These are phyloP conservation scores for Leccinum obscurum DNA, from an alignment of 768 basidiomycete genomes.

Conservation along the genomic window DNA sequence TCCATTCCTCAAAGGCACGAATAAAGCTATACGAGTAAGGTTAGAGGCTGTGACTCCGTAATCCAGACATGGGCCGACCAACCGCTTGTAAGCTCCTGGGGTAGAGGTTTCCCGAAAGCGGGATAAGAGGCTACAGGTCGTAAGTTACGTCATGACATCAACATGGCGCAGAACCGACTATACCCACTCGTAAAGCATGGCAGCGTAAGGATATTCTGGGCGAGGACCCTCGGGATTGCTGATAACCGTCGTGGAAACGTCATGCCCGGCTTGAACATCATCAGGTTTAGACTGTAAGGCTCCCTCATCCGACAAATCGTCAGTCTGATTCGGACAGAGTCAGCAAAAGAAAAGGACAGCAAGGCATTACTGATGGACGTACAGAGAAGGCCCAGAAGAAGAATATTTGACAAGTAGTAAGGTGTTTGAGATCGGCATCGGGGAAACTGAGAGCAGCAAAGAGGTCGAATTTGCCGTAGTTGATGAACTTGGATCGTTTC, in stretches of 20 bases:
- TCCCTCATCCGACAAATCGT: conserved; percentile 39
- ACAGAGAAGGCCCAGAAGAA: conserved; percentile 43
- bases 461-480: conserved; percentile 40
- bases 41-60: conserved; percentile 2
- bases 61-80: neutral
- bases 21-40: conserved; percentile 27
- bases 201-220: conserved; percentile 38
- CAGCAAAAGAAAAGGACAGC: neutral
- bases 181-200: conserved; percentile 40
- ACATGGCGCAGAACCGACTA: neutral
- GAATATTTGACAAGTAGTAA: conserved; percentile 38
- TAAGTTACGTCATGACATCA: conserved; percentile 16
- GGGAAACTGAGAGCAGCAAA: conserved; percentile 41
- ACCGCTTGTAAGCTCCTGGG: conserved; percentile 37
- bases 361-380: conserved; percentile 3
- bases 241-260: conserved; percentile 33
- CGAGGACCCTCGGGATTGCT: conserved; percentile 27
- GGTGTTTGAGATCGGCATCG: conserved; percentile 36
- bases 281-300: conserved; percentile 37
- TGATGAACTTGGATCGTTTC: conserved; percentile 36
- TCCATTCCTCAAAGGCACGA: conserved; percentile 37
- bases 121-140: conserved; percentile 28
- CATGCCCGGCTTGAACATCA: conserved; percentile 34
- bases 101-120: conserved; percentile 40
- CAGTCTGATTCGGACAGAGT: conserved; percentile 28